Conservation (phyloP, 2,329 filamentous ascomycete species). For the Colletotrichum aenigma region DNA sequence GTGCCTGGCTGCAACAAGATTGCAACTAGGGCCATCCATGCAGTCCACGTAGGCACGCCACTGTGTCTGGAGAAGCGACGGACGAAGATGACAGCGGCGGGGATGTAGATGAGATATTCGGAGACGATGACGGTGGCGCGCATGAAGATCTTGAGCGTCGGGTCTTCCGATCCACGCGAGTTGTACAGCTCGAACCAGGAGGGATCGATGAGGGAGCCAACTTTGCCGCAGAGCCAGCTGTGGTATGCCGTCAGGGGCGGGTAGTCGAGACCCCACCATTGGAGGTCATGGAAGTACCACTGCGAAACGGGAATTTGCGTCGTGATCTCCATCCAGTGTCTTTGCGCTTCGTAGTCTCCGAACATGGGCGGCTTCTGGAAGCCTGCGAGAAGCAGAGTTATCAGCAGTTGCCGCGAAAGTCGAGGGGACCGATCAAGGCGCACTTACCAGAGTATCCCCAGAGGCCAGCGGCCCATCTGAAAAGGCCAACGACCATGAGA, state of each 20-base stretch:
- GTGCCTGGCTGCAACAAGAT: conserved; percentile 91
- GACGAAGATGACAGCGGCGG: conserved; percentile 84
- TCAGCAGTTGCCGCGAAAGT: background rate
- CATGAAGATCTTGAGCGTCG: conserved; percentile 91
- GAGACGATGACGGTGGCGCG: conserved; percentile 88
- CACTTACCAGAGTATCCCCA: conserved; percentile 90
- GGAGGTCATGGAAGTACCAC: conserved; percentile 97
- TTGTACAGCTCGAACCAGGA: conserved; percentile 86
- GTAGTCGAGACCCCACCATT: conserved; percentile 99
- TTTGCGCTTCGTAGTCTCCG: conserved; percentile 96
- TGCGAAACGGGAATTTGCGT: conserved; percentile 86
- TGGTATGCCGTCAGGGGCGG: conserved; percentile 97
- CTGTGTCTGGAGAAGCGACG: conserved; percentile 79
- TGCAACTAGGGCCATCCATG: conserved; percentile 83
- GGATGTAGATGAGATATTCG: conserved; percentile 89
- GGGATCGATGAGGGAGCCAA: conserved; percentile 80
- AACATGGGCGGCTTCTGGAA: conserved; percentile 86
- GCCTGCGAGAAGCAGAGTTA: conserved; percentile 51
- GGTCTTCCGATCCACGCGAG: conserved; percentile 82
- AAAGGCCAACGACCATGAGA: conserved; percentile 88
- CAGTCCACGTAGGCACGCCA: conserved; percentile 80
- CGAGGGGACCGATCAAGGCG: background rate
- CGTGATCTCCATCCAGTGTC: conserved; percentile 99
- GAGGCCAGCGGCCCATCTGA: conserved; percentile 88
- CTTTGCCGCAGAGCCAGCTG: conserved; percentile 90